Evolutionary conservation across 495 filamentous ascomycete species (phyloP), one percentile per base, ranked within the genome.

Genomic region (Filosporella fistucella): DNA sequence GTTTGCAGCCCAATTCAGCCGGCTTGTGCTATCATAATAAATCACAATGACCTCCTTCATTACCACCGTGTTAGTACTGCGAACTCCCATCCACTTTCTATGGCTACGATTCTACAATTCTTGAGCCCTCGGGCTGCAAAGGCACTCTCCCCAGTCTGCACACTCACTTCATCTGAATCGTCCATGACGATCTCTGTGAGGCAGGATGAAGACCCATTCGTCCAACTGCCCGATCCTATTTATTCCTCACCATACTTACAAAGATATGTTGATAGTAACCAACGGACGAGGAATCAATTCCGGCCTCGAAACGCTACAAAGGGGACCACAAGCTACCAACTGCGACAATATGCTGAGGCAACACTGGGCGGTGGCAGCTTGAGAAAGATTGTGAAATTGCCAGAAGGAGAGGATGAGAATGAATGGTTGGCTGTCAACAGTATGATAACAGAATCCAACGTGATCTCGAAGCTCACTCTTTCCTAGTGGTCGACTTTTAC

Each of bases 351-450:
- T 76, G 93, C 93, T 12, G 93, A 98, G 66, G 94, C 93, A 26
- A 98, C 93, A 32, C 73, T 98, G 13, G 93, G 93, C 21, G 94
- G 89, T 60, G 93, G 93, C 26, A 95, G 89, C 67, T 72, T 98
- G 69, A 78, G 89, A 54, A 97, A 97, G 71, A 91, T 93, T 26
- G 93, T 98, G 53, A 94, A 89, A 74, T 72, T 97, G 36, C 93
- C 94, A 12, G 94, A 98, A 63, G 93, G 94, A 35, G 93, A 98
- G 61, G 93, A 97, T 68, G 69, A 90, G 65, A 94, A 93, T 65
- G 93, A 98, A 67, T 98, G 93, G 93, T 69, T 97, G 50, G 93
- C 93, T 20, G 94, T 97, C 39, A 96, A 98, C 65, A 80, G 90
- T 95, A 69, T 42, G 77, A 37, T n/a, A n/a, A n/a, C n/a, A n/a